Evolutionary conservation across 345 rosid species (phyloP).

Genomic region (Brassica rapa): DNA sequence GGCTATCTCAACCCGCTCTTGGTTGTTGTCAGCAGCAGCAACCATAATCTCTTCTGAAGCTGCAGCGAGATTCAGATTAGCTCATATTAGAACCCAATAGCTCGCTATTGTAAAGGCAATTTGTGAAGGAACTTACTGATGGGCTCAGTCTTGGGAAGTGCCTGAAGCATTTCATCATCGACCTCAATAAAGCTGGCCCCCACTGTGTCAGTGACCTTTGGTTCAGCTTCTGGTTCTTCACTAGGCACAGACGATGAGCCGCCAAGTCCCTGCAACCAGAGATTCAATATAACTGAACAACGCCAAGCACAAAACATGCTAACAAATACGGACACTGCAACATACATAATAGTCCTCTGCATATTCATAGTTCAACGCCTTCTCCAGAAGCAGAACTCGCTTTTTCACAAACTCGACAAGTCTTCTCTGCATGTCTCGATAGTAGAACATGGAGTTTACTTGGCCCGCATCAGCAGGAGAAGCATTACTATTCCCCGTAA

Average conservation of each 20-base stretch:
- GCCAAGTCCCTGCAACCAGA: conserved; percentile 54
- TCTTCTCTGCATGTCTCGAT: conserved; percentile 89
- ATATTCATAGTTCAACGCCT: conserved; percentile 71
- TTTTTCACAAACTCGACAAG: conserved; percentile 95
- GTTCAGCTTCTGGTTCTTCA: conserved; percentile 60
- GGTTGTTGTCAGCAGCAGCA: conserved; percentile 59
- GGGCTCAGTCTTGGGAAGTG: conserved; percentile 55
- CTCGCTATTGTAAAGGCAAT: neutral
- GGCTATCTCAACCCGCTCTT: conserved; percentile 57
- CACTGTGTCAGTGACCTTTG: conserved; percentile 39
- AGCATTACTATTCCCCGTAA: conserved; percentile 48
- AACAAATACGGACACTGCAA: conserved; percentile 7
- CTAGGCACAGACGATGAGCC: conserved; percentile 37
- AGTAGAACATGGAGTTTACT: conserved; percentile 60
- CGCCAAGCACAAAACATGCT: neutral
- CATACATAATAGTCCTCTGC: conserved; percentile 72
- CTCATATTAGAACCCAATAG: neutral
- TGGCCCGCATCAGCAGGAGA: conserved; percentile 47
- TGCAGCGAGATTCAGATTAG: conserved; percentile 35
- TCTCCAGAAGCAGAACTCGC: conserved; percentile 90
- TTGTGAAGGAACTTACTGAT: conserved; percentile 54
- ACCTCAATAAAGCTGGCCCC: conserved; percentile 42
- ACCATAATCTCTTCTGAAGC: conserved; percentile 62
- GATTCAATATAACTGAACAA: conserved; percentile 16
- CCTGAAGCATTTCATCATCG: conserved; percentile 46